Percentiles rank a stretch among this genome's conserved stretches.
Conservation (phyloP, 1,284 basidiomycete genomes). For the Ganoderma meredithae region DNA sequence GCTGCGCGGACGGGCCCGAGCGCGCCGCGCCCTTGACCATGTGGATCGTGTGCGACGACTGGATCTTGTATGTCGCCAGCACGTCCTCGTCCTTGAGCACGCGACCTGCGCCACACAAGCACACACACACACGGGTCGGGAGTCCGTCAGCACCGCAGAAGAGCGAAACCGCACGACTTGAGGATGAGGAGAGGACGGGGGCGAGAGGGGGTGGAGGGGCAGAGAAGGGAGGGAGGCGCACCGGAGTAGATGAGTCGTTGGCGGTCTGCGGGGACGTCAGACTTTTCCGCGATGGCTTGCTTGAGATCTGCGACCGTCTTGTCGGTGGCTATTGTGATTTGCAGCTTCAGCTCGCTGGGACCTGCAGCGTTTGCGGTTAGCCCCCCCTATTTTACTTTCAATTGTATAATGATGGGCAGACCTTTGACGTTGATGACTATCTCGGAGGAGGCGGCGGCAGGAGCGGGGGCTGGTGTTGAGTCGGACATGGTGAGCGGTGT, state of each 20-base stretch:
- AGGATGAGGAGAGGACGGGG: background rate
- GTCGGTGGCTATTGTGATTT: slow-evolving; percentile 79
- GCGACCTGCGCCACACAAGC: slow-evolving; percentile 53
- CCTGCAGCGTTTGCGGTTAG: slow-evolving; percentile 64
- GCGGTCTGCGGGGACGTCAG: slow-evolving; percentile 84
- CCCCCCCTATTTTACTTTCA: too few species aligned
- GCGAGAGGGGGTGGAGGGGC: too few species aligned
- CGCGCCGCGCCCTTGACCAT: slow-evolving; percentile 91
- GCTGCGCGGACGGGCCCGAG: slow-evolving; percentile 44
- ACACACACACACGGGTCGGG: too few species aligned
- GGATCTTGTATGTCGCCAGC: slow-evolving; percentile 88
- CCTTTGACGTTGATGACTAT: slow-evolving; percentile 81
- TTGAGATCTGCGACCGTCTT: slow-evolving; percentile 89
- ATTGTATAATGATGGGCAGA: too few species aligned
- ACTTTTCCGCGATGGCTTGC: slow-evolving; percentile 82
- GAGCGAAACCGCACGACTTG: too few species aligned
- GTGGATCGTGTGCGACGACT: slow-evolving; percentile 86
- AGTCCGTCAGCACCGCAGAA: too few species aligned
- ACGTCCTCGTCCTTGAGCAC: slow-evolving; percentile 87
- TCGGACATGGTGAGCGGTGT: slow-evolving; percentile 26
- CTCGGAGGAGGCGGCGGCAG: slow-evolving; percentile 51
- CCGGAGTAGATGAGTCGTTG: slow-evolving; percentile 91
- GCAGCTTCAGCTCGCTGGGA: slow-evolving; percentile 89
- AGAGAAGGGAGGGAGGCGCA: slow-evolving; percentile 43
- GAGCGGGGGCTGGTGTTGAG: slow-evolving; percentile 43